These are phyloP conservation scores for Ophiocordyceps australis DNA, from an alignment of 2,329 filamentous ascomycete genomes.

Conservation along the genomic window DNA sequence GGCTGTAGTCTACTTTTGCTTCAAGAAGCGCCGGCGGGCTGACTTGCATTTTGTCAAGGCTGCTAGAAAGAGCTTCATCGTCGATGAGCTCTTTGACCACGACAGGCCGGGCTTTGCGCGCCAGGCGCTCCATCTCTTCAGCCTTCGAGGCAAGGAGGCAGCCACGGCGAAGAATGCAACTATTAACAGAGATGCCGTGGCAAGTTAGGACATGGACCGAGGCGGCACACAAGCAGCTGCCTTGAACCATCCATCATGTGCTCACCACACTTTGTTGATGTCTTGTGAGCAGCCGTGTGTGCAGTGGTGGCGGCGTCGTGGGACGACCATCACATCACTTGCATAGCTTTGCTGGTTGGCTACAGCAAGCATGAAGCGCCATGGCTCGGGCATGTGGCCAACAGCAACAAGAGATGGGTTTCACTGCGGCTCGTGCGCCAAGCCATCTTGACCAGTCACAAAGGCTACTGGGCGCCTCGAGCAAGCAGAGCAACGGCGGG, in stretches of 20 bases:
- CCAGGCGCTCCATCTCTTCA: slow-evolving; percentile 41
- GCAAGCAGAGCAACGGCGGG: too few species aligned
- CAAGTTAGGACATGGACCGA: not conserved
- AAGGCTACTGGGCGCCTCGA: too few species aligned
- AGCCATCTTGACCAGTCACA: too few species aligned
- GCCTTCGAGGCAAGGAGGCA: slow-evolving; percentile 21
- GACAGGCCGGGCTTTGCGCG: slow-evolving; percentile 37
- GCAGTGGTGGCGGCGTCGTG: not conserved
- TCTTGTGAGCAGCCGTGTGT: not conserved
- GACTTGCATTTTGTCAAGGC: slow-evolving; percentile 59
- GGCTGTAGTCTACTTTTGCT: slow-evolving; percentile 62
- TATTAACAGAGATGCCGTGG: too few species aligned
- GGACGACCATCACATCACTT: too few species aligned
- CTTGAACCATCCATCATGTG: not conserved
- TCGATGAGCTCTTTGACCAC: slow-evolving; percentile 44
- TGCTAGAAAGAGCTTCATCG: slow-evolving; percentile 46
- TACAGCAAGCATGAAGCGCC: too few species aligned
- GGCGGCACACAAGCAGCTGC: not conserved
- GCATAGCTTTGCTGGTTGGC: too few species aligned
- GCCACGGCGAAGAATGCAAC: not conserved
- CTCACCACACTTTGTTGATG: not conserved
- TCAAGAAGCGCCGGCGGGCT: slow-evolving; percentile 77
- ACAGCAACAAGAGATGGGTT: too few species aligned
- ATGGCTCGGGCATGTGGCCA: too few species aligned
- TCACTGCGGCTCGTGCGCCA: too few species aligned